Base-by-base conservation (phyloP, 805 yeast genomes). In the Candida endomychidarum region DNA sequence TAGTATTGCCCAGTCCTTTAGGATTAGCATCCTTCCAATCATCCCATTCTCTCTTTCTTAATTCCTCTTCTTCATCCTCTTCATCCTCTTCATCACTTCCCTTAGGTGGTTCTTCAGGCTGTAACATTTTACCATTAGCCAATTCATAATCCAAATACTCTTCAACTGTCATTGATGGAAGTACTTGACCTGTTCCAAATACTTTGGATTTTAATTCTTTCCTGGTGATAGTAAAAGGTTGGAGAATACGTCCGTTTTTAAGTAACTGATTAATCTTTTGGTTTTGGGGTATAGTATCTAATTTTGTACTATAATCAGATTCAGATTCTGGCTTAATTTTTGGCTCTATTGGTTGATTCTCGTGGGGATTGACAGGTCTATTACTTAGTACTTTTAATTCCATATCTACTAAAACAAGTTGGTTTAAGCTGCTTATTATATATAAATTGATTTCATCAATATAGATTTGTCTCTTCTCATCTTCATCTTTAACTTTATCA, bases 91-190 rank as follows among this genome's bases (percentile, higher is more conserved):
- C 62, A 40, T 49, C 68, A 57, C 38, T 65, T 47, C 37, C 56
- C 50, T 40, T 64, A 58, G 43, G 64, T 37, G 54, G 67, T 55
- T 60, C 80, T 56, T 61, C 78, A 5, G 48, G 46, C 56, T 53
- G 67, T 27, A 77, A 69, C 72, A 90, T 84, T 41, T 91, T 90
- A 2, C 96, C 96, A 52, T 85, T 81, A 14, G 81, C 80, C 46
- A 86, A 68, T 57, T 93, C 99, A 50, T 87, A 80, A 34, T 89
- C 95, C 38, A 93, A 67, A 45, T 85, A 82, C 51, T 93, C 97
- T 48, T 93, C 99, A 0, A 93, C 89, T 0, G 96, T 71, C 93
- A 93, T 87, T 0, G 97, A 87, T 2, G 99, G 99, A 20, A 91
- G 70, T 18, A 75, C 80, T 61, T 93, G 97, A 1, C 97, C 99